A percentile compares a stretch with the other conserved stretches of the same genome.
phyloP scores from a whole-genome alignment of 306 rosid genomes.

The Rubus parviflorus region DNA sequence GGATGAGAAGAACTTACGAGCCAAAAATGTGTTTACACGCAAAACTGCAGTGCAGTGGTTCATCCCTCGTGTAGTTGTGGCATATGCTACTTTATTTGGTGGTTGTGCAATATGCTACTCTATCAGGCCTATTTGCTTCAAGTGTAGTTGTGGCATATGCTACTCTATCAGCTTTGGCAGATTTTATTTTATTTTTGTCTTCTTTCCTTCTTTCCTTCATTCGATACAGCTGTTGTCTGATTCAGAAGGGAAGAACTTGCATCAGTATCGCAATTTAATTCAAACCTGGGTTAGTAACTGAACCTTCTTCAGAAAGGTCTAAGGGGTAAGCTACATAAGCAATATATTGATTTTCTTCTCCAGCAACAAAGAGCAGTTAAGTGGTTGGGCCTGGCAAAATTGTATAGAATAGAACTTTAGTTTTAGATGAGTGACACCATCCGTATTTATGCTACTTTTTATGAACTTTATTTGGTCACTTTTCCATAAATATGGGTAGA shows the following conservation, averaged over 20 bases:
- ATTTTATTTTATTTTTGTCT: no score
- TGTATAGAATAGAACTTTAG: neutral
- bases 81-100: neutral
- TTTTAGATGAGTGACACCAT: neutral
- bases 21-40: neutral
- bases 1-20: neutral
- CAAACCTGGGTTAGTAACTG: no score
- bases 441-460: neutral
- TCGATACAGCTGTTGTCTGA: no score
- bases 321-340: no score
- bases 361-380: neutral
- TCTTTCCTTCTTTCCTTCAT: no score
- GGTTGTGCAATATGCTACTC: neutral
- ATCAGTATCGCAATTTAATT: no score
- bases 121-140: neutral
- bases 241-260: no score
- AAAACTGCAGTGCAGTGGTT: neutral
- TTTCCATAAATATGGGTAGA: neutral
- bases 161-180: no score
- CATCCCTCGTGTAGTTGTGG: neutral
- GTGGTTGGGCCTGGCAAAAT: slow-evolving; percentile 10
- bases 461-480: neutral
- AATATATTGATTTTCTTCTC: neutral
- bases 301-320: no score
- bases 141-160: neutral